phyloP scores from a whole-genome alignment of 2,329 filamentous ascomycete genomes.

The Clonostachys rhizophaga region DNA sequence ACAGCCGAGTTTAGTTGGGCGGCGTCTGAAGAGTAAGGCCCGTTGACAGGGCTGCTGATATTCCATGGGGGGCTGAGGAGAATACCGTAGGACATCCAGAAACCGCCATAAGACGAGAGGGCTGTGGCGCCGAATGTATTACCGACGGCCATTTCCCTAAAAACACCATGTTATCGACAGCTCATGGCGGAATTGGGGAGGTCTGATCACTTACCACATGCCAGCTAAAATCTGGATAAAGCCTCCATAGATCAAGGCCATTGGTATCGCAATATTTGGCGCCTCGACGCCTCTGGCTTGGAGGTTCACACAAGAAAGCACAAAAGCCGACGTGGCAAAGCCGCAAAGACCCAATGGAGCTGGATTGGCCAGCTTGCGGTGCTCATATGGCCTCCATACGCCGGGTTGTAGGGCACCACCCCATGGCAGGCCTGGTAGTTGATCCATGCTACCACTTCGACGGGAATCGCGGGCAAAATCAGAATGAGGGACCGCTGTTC shows the following conservation, averaged over 20 bases:
- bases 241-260: conserved; percentile 73
- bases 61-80: conserved; percentile 63
- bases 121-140: conserved; percentile 85
- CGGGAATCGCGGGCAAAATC: too few species aligned
- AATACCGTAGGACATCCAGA: conserved; percentile 76
- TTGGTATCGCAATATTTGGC: conserved; percentile 64
- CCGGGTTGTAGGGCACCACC: conserved; percentile 44
- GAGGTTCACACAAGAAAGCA: conserved; percentile 72
- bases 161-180: too few species aligned
- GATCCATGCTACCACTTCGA: too few species aligned
- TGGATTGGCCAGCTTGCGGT: conserved; percentile 75
- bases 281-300: conserved; percentile 51
- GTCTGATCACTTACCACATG: conserved; percentile 66
- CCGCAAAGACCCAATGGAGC: conserved; percentile 72
- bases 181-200: background rate
- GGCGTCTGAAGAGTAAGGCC: conserved; percentile 39
- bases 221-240: conserved; percentile 75
- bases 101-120: conserved; percentile 76
- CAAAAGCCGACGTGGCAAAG: conserved; percentile 80
- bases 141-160: conserved; percentile 79
- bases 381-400: conserved; percentile 56
- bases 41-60: conserved; percentile 36
- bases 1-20: conserved; percentile 44
- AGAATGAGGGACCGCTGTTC: too few species aligned
- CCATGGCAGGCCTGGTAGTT: too few species aligned